Evolutionary conservation across 495 filamentous ascomycete species (phyloP).

Genomic region (Penicillium daleae): DNA sequence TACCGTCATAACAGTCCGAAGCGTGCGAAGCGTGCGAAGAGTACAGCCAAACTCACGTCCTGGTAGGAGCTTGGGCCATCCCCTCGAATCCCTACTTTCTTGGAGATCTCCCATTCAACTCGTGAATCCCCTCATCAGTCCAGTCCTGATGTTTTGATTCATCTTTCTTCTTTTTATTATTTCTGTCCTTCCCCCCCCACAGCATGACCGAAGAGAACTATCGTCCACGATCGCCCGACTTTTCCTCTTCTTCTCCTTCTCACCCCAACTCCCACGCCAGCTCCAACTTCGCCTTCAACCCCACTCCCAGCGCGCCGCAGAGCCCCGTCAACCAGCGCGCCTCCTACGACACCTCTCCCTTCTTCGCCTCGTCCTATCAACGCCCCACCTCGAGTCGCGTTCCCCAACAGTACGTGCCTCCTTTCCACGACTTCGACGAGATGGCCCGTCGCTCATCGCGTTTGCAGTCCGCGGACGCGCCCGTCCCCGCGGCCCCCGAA

Average conservation of each 20-base stretch:
- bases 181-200: slow-evolving; percentile 8
- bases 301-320: slow-evolving; percentile 39
- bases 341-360: slow-evolving; percentile 48
- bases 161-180: slow-evolving; percentile 4
- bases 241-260: slow-evolving; percentile 26
- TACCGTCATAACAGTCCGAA: no score
- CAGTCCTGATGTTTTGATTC: slow-evolving; percentile 10
- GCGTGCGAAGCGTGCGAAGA: no score
- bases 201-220: slow-evolving; percentile 38
- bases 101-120: no score
- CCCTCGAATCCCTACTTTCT: no score
- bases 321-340: slow-evolving; percentile 44
- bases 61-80: slow-evolving; percentile 28
- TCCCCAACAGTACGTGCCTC: slow-evolving; percentile 44
- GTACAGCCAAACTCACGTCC: no score
- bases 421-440: slow-evolving; percentile 37
- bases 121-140: no score
- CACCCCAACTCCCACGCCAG: slow-evolving; percentile 2
- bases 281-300: slow-evolving; percentile 12
- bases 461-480: slow-evolving; percentile 40
- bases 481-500: slow-evolving; percentile 28
- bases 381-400: slow-evolving; percentile 33
- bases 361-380: slow-evolving; percentile 43
- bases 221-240: slow-evolving; percentile 35
- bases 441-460: slow-evolving; percentile 54